Base-by-base conservation (phyloP, 805 yeast species). In the Maudiozyma pseudohumilis region DNA sequence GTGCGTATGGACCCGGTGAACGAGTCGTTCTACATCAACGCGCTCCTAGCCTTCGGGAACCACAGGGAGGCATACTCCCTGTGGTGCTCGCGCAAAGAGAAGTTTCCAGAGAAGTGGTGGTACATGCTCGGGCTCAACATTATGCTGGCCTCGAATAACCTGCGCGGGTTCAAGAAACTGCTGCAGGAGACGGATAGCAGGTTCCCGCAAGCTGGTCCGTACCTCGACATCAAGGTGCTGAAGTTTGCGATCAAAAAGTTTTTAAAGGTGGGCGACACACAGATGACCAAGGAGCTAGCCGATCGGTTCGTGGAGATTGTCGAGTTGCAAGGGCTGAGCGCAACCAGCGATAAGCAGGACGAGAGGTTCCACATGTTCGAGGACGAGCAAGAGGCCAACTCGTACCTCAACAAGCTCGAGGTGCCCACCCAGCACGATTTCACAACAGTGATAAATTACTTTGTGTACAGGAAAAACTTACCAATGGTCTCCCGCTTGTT, bases 51-150 rank as follows among this genome's bases (percentile, higher is more conserved):
- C 6, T 57, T 53, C 43, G 56, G 58, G 2, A 44, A 63, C 3
- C 53, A 48, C 38, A 43, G 53, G 7, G 54, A 58, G 26, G 77
- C 76, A 0, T 50, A 51, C 6, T 42, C 53, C 7, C 50, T 72
- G 15, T 67, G 65, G 44, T 43, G 51, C 13, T 49, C 65, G 1
- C 55, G 66, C 38, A 49, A 55, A 33, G 51, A 43, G 2, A 64
- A 64, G 23, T 49, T 59, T 5, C 63, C 66, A 22, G 65, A 70
- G 40, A 51, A 75, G 38, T 74, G 75, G 64, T 74, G 79, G 79
- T 55, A 58, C 40, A 78, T 73, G 35, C 40, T 67, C 18, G 73
- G 76, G n/a, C 55, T 66, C 39, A 60, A 59, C 40, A 56, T 69
- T 5, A 57, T 63, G 32, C 42, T 73, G 24, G 52, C 59, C 6